Percentiles rank a stretch among this genome's conserved stretches.
These are phyloP conservation scores for Pythium brachiatum DNA, from an alignment of 352 stramenopile species.

Conservation along the genomic window DNA sequence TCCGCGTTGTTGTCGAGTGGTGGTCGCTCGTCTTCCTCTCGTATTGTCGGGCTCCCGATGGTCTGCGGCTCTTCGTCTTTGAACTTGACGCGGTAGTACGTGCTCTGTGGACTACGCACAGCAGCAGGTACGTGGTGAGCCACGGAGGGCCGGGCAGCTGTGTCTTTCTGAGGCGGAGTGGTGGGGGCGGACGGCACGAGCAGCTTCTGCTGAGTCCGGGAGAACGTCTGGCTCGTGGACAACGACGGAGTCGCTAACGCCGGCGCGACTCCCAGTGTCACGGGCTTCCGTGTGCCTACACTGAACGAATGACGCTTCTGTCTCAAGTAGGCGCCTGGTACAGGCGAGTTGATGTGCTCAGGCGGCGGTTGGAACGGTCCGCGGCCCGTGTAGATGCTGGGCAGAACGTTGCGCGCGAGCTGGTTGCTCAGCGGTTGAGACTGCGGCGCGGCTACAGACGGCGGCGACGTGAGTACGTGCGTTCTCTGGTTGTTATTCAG, in stretches of 20 bases:
- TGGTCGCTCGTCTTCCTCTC: constrained; percentile 6
- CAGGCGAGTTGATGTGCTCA: constrained; percentile 59
- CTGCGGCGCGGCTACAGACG: neutral
- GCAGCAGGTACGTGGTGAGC: constrained; percentile 15
- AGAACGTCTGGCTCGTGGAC: constrained; percentile 21
- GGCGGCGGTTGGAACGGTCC: constrained; percentile 27
- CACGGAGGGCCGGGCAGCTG: constrained; percentile 6
- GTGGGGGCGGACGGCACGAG: constrained; percentile 27
- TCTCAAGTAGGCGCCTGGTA: constrained; percentile 40
- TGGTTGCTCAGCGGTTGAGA: neutral
- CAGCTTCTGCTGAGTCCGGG: constrained; percentile 7
- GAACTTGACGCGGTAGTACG: constrained; percentile 25
- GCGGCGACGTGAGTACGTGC: neutral
- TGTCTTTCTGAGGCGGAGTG: constrained; percentile 23
- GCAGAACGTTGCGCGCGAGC: constrained; percentile 10
- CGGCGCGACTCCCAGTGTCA: constrained; percentile 19
- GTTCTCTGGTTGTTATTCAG: constrained; percentile 8
- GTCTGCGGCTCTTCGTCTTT: constrained; percentile 18
- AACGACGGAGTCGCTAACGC: constrained; percentile 4
- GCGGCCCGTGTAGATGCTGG: constrained; percentile 12
- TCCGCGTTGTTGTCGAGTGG: neutral
- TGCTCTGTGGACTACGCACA: constrained; percentile 25
- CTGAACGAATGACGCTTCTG: constrained; percentile 55
- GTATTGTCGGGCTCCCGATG: neutral
- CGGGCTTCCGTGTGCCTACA: constrained; percentile 22